phyloP scores from a whole-genome alignment of 148 eudicot genomes.

The Vaccinium corymbosum region DNA sequence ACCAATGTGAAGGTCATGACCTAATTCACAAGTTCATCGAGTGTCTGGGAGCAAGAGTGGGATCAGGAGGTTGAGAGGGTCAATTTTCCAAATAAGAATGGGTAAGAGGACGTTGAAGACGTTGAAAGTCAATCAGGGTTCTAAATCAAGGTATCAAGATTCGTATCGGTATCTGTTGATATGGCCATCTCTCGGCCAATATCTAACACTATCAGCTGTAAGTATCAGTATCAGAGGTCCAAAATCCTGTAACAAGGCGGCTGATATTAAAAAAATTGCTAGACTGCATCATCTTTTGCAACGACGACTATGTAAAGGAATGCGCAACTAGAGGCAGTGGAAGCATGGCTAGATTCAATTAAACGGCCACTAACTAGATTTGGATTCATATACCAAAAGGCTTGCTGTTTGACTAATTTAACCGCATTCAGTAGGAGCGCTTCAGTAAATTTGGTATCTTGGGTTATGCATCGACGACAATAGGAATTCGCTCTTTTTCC shows the following conservation, averaged over 20 bases:
- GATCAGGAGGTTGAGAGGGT: neutral
- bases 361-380: neutral
- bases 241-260: neutral
- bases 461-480: neutral
- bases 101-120: neutral
- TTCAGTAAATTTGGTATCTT: neutral
- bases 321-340: constrained; percentile 35
- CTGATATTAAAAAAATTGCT: neutral
- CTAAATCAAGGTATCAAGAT: neutral
- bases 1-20: neutral
- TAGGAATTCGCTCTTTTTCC: neutral
- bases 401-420: neutral
- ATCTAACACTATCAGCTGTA: neutral
- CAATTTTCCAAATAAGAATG: neutral
- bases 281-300: neutral
- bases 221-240: neutral
- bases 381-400: neutral
- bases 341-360: constrained; percentile 44
- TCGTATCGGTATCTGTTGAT: neutral
- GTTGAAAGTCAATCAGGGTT: neutral
- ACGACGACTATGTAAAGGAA: neutral
- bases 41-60: neutral
- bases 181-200: neutral
- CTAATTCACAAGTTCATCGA: neutral
- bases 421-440: neutral